Evolutionary conservation across 495 filamentous ascomycete species (phyloP), one percentile per base, ranked within the genome.

Genomic region (Acidomyces sp.): DNA sequence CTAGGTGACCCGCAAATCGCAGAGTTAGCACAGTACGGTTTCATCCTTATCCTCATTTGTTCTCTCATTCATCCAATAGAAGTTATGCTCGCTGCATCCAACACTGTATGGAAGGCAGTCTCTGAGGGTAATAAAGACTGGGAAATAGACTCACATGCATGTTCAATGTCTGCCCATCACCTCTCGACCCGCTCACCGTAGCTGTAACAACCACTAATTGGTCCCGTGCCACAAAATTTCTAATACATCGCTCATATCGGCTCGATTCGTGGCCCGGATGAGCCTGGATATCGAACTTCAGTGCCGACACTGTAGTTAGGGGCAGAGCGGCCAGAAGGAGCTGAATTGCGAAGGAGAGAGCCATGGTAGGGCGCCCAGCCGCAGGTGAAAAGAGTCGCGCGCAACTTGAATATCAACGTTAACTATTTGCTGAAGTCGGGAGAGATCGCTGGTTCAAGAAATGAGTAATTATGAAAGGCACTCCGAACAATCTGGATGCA

Each of bases 131-230:
- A 11, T 15, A n/a, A n/a, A n/a, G 34, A 7, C 21, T 31, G 17
- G 26, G 25, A 1, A 13, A 1, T 25, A 24, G 4, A 48, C 52
- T 26, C 27, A 96, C 90, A 62, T 93, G 82, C 74, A 96, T 93
- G 57, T 95, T 93, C 34, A 97, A 75, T 49, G 71, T 62, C 74
- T 93, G 86, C 9, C 90, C 90, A 68, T 96, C 90, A 30, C 92
- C 90, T 63, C 79, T 85, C 23, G 69, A 61, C 11, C 90, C 90
- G 57, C 76, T 70, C 11, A 93, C 74, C 38, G 78, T 93, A 38
- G 88, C 82, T 25, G 90, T 96, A n/a, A 97, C 90, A 4, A 96
- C 87, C n/a, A 97, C 90, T 44, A 97, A 68, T 39, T 88, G 92
- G 59, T 94, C 86, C 61, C 78, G 83, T 36, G 77, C 68, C 41